These are phyloP conservation scores for Psilocybe azurescens DNA, from an alignment of 768 basidiomycete species.

Conservation along the genomic window DNA sequence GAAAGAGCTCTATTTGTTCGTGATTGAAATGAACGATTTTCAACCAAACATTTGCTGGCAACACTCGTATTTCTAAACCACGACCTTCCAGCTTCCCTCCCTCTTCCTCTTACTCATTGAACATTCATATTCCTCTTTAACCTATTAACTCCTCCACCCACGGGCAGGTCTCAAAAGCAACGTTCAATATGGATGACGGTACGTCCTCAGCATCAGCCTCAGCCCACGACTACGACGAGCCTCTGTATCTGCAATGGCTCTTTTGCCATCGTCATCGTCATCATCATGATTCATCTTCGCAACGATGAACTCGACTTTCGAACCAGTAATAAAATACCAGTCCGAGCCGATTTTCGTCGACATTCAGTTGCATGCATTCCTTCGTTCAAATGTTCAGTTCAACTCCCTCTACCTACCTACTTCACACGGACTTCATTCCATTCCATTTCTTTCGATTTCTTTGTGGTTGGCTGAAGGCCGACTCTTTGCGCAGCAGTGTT, in stretches of 20 bases:
- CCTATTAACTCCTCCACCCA: not conserved
- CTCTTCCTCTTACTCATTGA: not conserved
- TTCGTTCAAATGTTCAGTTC: not conserved
- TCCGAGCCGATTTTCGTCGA: slow-evolving; percentile 30
- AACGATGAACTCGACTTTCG: slow-evolving; percentile 30
- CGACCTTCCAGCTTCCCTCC: slow-evolving; percentile 9
- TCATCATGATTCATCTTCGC: slow-evolving; percentile 25
- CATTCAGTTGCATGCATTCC: slow-evolving; percentile 17
- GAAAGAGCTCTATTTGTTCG: slow-evolving; percentile 14
- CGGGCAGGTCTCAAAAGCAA: slow-evolving; percentile 13
- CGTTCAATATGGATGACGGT: slow-evolving; percentile 65
- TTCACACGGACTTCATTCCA: slow-evolving; percentile 28
- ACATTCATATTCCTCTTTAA: not conserved
- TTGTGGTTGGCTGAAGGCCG: slow-evolving; percentile 50
- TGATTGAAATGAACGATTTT: slow-evolving; percentile 14
- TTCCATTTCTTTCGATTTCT: slow-evolving; percentile 27
- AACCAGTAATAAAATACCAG: slow-evolving; percentile 27
- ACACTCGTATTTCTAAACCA: slow-evolving; percentile 1
- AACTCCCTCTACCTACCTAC: slow-evolving; percentile 14
- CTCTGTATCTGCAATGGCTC: slow-evolving; percentile 42
- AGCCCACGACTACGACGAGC: slow-evolving; percentile 61
- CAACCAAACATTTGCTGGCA: slow-evolving; percentile 18
- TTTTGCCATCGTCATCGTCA: slow-evolving; percentile 26
- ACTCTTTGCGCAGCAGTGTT: slow-evolving; percentile 28
- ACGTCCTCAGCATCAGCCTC: slow-evolving; percentile 78